Percentiles rank a stretch among this genome's conserved stretches.
These are phyloP conservation scores for Neodidymelliopsis sp. DNA, from an alignment of 2,329 filamentous ascomycete species.

Conservation along the genomic window DNA sequence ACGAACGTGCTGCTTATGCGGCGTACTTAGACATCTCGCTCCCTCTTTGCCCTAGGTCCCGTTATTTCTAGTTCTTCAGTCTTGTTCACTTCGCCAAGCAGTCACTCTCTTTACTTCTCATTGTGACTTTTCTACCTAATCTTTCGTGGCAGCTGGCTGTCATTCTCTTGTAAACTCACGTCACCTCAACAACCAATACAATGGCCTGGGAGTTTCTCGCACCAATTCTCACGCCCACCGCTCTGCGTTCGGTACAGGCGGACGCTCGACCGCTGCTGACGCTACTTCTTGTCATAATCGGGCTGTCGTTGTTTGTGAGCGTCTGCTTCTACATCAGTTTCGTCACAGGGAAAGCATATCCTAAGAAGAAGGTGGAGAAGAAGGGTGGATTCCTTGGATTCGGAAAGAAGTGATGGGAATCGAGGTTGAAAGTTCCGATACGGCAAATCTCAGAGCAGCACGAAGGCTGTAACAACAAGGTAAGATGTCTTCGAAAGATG, in stretches of 20 bases:
- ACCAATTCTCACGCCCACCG: conserved; percentile 41
- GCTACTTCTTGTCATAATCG: conserved; percentile 80
- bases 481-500: not conserved
- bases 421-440: not conserved
- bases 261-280: conserved; percentile 84
- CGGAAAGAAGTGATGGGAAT: conserved; percentile 23
- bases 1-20: conserved; percentile 30
- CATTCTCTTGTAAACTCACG: not conserved
- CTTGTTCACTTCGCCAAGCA: conserved; percentile 14
- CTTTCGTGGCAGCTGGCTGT: conserved; percentile 34
- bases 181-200: conserved; percentile 7
- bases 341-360: conserved; percentile 39
- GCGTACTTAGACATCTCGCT: conserved; percentile 23
- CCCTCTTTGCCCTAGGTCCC: conserved; percentile 16
- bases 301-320: conserved; percentile 57
- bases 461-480: not conserved
- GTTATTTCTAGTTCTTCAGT: conserved; percentile 14
- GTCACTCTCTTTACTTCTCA: conserved; percentile 17
- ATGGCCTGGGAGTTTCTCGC: conserved; percentile 43
- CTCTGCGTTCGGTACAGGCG: conserved; percentile 42
- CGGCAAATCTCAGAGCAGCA: not conserved
- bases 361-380: conserved; percentile 37
- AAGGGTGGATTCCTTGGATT: conserved; percentile 35
- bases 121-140: conserved; percentile 15
- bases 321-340: conserved; percentile 41